Conservation (phyloP, 2,329 filamentous ascomycete species). For the Beauveria caledonica region DNA sequence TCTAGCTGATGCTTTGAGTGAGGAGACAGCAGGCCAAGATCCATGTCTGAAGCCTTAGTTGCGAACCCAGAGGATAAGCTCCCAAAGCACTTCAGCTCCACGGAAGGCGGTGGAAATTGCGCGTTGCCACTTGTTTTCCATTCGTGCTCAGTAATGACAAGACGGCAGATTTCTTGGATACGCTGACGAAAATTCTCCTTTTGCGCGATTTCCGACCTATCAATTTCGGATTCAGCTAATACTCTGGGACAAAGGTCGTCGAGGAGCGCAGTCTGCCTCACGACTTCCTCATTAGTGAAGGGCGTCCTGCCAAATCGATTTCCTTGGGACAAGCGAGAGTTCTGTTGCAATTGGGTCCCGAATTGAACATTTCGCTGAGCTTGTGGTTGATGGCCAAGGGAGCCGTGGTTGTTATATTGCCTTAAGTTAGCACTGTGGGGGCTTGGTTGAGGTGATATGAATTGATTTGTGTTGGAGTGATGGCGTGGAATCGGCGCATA, state of each 20-base stretch:
- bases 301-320: constrained; percentile 18
- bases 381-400: not conserved
- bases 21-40: constrained; percentile 68
- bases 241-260: constrained; percentile 37
- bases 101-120: constrained; percentile 44
- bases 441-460: not conserved
- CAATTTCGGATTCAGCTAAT: constrained; percentile 54
- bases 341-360: constrained; percentile 17
- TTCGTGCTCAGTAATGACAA: constrained; percentile 49
- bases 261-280: constrained; percentile 39
- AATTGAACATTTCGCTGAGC: constrained; percentile 10
- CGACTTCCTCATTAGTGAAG: constrained; percentile 37
- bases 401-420: not conserved
- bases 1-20: constrained; percentile 47
- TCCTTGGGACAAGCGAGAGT: constrained; percentile 13
- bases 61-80: constrained; percentile 81
- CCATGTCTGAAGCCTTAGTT: constrained; percentile 83
- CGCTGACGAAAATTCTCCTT: constrained; percentile 63
- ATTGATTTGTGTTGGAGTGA: not conserved
- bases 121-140: constrained; percentile 25
- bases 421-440: not conserved
- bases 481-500: not conserved
- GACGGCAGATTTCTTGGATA: constrained; percentile 57
- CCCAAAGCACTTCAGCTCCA: constrained; percentile 72
- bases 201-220: constrained; percentile 50